Evolutionary conservation across 2,329 filamentous ascomycete species (phyloP), one percentile per base, ranked within the genome.

Genomic region (Xylariaceae sp.): DNA sequence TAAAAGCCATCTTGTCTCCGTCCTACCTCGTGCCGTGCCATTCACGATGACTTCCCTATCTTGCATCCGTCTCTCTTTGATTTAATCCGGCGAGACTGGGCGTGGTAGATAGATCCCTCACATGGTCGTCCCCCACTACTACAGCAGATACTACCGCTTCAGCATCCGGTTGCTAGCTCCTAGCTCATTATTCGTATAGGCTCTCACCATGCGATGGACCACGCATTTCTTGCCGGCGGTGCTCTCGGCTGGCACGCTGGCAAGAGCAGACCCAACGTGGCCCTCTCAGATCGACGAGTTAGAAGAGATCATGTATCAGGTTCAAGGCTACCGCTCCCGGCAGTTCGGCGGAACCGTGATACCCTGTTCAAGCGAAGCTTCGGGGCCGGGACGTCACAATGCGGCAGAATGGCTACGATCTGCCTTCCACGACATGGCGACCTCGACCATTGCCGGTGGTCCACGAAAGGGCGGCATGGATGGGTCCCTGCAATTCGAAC

Each of bases 251-350:
- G 69, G 68, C 47, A 60, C 64, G 32, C 59, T 68, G 55, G 65
- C 65, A 47, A 57, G 60, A 46, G 76, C 80, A 29, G 76, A 79
- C 59, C 79, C 78, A 34, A 85, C 81, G 62, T 86, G 83, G 83
- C 83, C 83, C 2, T 76, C 80, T 2, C 63, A 73, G 9, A 75
- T 75, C 19, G 83, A 86, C 62, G 81, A 85, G 65, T 70, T 86
- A 55, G 83, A 86, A 67, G 82, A 84, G 66, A 78, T 85, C 60
- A 80, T 85, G 73, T 83, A 77, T 63, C 78, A 85, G 61, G 77
- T 79, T 50, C 71, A 73, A 35, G 80, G 80, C 2, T 80, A 81
- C 63, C 72, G 74, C 45, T 73, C 76, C 34, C 74, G 80, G 58
- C 74, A 78, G 41, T 84, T 86, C 65, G 76, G 80, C 45, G 75